Base-by-base conservation (phyloP, 1,139 yeast genomes). In the Pichia terricola region DNA sequence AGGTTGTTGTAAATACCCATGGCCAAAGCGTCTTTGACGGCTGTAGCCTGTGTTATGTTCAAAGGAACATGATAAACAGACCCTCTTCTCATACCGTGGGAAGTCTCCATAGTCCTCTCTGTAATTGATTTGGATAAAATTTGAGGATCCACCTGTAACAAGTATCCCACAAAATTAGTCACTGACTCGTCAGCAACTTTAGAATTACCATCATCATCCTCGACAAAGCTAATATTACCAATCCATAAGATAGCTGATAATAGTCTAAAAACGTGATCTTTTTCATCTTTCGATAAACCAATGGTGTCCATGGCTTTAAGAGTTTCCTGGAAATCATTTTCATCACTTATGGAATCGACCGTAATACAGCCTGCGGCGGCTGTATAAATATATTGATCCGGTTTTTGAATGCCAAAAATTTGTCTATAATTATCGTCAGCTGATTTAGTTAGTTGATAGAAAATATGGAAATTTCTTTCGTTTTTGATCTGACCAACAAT, bases 381-480 rank as follows among this genome's bases (percentile, higher is more conserved):
- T 0, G 98, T 91, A 62, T 91, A 94, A 27, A 82, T 65, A 63
- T 94, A 94, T 43, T 91, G 79, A 58, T 91, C 97, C 1, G 98
- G 98, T 33, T 81, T 80, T 65, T 89, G 98, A 46, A 94, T 79
- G 41, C 98, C 98, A 62, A 70, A 89, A 39, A 66, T 69, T 55
- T 86, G 88, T 60, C 95, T 81, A 61, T 91, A 89, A 48, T 74
- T 73, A 30, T 88, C 88, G 11, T 89, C 79, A 16, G 96, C 95
- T 51, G 86, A 86, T 61, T 91, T 94, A 22, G 97, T 84, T 62
- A 86, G 82, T 66, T 94, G 99, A 61, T 94, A 94, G 63, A 94
- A 94, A 47, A 94, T 94, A 63, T 94, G 99, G 69, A 91, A 94
- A 61, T 91, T 91, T 62, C 99, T 78, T 68, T 94, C 99, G 57